A percentile compares a stretch with the other conserved stretches of the same genome.
Evolutionary conservation across 2,329 filamentous ascomycete genomes (phyloP).

Genomic region (Colletotrichum sp.): DNA sequence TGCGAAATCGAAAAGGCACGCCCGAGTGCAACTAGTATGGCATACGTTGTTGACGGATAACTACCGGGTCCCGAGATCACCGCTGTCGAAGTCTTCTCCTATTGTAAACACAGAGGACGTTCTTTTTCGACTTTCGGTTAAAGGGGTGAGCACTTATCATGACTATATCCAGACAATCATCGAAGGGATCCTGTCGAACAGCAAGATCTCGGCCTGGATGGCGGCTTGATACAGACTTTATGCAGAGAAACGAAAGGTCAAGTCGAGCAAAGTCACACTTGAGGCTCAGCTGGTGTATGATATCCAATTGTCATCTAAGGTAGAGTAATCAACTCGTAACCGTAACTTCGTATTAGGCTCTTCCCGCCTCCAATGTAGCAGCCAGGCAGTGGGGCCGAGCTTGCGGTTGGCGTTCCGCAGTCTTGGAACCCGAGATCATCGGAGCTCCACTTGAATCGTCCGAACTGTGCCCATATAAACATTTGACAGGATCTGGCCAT

Average conservation of each 20-base stretch:
- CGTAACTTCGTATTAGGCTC: not conserved
- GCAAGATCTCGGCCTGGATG: too few relatives aligned
- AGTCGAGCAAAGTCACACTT: not conserved
- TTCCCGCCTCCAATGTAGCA: not conserved
- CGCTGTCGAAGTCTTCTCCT: accelerated
- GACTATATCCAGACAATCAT: not conserved
- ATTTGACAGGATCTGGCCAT: not conserved
- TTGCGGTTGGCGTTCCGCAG: not conserved
- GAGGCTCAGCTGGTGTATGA: not conserved
- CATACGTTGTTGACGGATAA: not conserved
- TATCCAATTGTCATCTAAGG: accelerated
- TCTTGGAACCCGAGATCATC: not conserved
- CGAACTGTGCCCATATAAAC: not conserved
- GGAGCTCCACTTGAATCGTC: not conserved
- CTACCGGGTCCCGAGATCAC: not conserved
- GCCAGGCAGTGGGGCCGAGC: not conserved
- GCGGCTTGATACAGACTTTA: too few relatives aligned
- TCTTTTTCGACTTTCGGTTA: too few relatives aligned
- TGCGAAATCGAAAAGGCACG: not conserved
- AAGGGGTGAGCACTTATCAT: too few relatives aligned
- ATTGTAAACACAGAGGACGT: not conserved
- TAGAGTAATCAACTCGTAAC: not conserved
- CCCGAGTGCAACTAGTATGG: not conserved
- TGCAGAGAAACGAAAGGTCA: too few relatives aligned
- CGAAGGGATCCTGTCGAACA: not conserved